A percentile compares a stretch with the other conserved stretches of the same genome.
phyloP scores from a whole-genome alignment of 495 filamentous ascomycete genomes.

The Lasiosphaeria hispida region DNA sequence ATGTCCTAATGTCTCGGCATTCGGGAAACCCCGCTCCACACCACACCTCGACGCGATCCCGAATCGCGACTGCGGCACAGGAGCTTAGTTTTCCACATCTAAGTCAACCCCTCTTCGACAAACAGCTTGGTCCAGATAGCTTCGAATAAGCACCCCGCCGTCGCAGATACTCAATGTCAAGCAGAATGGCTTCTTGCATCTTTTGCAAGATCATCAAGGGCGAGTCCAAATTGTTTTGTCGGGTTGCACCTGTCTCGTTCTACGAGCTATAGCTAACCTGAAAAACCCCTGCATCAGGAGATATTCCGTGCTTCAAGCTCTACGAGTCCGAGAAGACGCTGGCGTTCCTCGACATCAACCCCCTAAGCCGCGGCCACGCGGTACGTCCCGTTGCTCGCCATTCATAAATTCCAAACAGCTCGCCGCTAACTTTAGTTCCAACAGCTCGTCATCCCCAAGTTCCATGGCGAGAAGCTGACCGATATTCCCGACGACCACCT shows the following conservation, averaged over 20 bases:
- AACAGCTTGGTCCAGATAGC: not conserved
- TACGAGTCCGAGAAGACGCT: conserved; percentile 89
- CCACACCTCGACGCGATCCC: not conserved
- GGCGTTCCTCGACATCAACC: conserved; percentile 95
- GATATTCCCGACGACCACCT: conserved; percentile 93
- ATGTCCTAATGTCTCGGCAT: too few species aligned
- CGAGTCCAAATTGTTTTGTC: conserved; percentile 29
- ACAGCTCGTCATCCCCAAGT: conserved; percentile 94
- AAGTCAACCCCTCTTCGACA: not conserved
- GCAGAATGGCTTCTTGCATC: conserved; percentile 65
- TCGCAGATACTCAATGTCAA: conserved; percentile 21
- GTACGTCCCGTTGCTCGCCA: conserved; percentile 37
- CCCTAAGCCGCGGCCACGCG: conserved; percentile 78
- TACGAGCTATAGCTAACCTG: conserved; percentile 16
- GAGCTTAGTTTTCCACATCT: not conserved
- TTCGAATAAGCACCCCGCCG: not conserved
- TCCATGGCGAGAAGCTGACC: conserved; percentile 86
- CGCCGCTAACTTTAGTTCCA: not conserved
- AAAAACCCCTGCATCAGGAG: conserved; percentile 53
- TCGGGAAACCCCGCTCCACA: not conserved
- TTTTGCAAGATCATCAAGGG: conserved; percentile 99
- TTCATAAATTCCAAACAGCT: not conserved
- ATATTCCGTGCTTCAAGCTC: conserved; percentile 94
- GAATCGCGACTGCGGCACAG: not conserved
- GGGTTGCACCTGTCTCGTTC: not conserved